Conservation (phyloP, 768 basidiomycete species). For the Boletus tylopilopsis region DNA sequence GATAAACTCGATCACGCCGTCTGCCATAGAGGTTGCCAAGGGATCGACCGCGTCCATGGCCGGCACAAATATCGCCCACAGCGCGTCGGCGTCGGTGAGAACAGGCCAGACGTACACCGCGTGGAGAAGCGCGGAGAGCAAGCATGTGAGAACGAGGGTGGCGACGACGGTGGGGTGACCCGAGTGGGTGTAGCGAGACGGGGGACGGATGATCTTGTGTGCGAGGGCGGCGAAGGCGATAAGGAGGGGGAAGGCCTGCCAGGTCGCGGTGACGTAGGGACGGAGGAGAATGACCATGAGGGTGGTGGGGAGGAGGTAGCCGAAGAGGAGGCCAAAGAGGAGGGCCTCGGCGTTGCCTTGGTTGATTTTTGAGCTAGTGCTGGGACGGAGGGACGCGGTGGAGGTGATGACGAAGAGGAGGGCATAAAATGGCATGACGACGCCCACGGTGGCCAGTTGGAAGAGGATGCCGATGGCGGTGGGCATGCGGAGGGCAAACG, state of each 20-base stretch:
- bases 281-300: slow-evolving; percentile 42
- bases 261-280: slow-evolving; percentile 45
- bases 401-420: slow-evolving; percentile 42
- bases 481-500: slow-evolving; percentile 38
- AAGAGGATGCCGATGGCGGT: slow-evolving; percentile 38
- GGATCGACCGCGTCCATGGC: not conserved
- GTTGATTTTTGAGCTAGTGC: slow-evolving; percentile 27
- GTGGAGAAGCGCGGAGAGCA: slow-evolving; percentile 26
- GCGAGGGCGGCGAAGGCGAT: slow-evolving; percentile 37
- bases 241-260: slow-evolving; percentile 52
- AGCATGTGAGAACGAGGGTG: slow-evolving; percentile 13
- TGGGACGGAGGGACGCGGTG: slow-evolving; percentile 15
- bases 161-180: slow-evolving; percentile 21
- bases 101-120: slow-evolving; percentile 21
- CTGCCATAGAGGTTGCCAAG: not conserved
- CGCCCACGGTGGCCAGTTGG: slow-evolving; percentile 42
- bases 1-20: slow-evolving; percentile 36
- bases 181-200: slow-evolving; percentile 12
- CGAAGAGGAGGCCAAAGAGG: slow-evolving; percentile 45
- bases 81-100: not conserved
- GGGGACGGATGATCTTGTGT: slow-evolving; percentile 39
- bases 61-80: slow-evolving; percentile 17
- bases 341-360: slow-evolving; percentile 50
- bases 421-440: slow-evolving; percentile 47
- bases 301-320: slow-evolving; percentile 44